A percentile compares a stretch with the other conserved stretches of the same genome.
These are phyloP conservation scores for Ehretia macrophylla DNA, from an alignment of 257 asterid species.

Conservation along the genomic window DNA sequence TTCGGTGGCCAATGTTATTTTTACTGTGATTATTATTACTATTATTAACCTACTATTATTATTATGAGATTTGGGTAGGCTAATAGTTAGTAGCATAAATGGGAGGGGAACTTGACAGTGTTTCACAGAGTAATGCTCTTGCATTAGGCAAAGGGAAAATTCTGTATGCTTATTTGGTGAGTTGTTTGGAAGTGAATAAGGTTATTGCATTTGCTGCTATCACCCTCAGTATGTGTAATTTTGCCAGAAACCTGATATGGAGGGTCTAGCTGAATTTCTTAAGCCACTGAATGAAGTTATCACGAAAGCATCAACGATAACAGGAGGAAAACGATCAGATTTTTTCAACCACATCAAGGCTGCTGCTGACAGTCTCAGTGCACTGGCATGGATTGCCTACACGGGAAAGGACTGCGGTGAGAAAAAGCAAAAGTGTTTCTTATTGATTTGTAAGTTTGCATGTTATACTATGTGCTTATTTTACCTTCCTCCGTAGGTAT, in stretches of 20 bases:
- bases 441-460: background rate
- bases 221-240: background rate
- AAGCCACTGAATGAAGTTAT: constrained; percentile 80
- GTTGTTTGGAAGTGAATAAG: background rate
- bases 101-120: background rate
- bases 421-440: constrained; percentile 6
- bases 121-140: background rate
- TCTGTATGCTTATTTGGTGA: background rate
- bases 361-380: constrained; percentile 80
- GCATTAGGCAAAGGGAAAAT: too few species aligned
- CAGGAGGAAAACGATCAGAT: constrained; percentile 81
- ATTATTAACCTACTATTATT: too few species aligned
- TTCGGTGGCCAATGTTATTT: background rate
- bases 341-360: constrained; percentile 86
- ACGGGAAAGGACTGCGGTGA: constrained; percentile 90
- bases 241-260: constrained; percentile 80
- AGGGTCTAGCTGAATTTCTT: constrained; percentile 70
- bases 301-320: constrained; percentile 54
- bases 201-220: too few species aligned
- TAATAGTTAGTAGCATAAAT: background rate
- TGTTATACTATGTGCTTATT: constrained; percentile 5
- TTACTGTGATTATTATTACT: too few species aligned
- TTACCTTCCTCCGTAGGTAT: constrained; percentile 47
- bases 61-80: background rate
- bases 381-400: constrained; percentile 94